Evolutionary conservation across 495 filamentous ascomycete species (phyloP), one percentile per base, ranked within the genome.

Genomic region (Amorphotheca resinae): DNA sequence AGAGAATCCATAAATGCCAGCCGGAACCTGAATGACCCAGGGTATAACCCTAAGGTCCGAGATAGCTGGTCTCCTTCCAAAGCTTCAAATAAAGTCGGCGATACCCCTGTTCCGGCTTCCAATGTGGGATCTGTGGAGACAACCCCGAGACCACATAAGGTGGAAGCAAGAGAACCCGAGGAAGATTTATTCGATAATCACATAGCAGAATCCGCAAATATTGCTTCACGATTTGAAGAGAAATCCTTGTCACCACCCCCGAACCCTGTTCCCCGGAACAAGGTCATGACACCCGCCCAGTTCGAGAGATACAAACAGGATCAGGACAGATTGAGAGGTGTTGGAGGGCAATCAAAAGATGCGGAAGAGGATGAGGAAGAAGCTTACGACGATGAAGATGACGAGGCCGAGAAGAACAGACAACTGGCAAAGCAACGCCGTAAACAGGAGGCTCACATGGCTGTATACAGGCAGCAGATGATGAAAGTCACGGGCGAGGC

Each of bases 391-490:
- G 86, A 94, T 37, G 88, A 93, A 42, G 86, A 91, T 40, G 86
- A 94, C 49, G 87, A 93, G 39, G 55, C 67, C 1, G 85, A 93
- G 56, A 82, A 80, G 50, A 72, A 77, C 22, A 80, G 73, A 47
- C 70, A 82, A 55, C 64, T 79, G 23, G 76, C 80, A 33, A 79
- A 79, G 54, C 84, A 87, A 49, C 73, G 89, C 45, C 72, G 77
- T 45, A 93, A 89, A 63, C 87, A 95, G 53, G 86, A 94, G 56
- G 89, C 88, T 8, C 85, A 93, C 58, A 72, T 95, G 59, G 69
- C 86, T 9, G 79, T 95, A 6, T 93, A 94, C 57, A 76, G 91
- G 35, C 89, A 95, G 57, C 81, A 89, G 58, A 93, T 95, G 87
- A 93, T 87, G 84, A 95, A 94, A 56, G 80, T 93, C 15, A 93